Evolutionary conservation across 2,329 filamentous ascomycete genomes (phyloP).

Genomic region (Fusarium hainanense): DNA sequence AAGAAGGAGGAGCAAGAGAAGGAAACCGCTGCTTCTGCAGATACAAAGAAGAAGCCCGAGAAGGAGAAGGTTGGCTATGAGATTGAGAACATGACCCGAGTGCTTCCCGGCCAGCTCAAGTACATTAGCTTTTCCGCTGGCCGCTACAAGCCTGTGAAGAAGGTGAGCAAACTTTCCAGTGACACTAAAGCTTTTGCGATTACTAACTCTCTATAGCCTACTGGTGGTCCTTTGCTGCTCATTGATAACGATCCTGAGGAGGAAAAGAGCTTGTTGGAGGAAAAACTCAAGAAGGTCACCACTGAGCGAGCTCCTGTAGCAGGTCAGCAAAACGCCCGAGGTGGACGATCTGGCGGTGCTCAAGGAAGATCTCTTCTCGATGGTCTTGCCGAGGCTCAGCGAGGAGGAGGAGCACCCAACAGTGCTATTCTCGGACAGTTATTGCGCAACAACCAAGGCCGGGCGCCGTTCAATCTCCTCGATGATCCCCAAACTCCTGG

Average conservation of each 20-base stretch:
- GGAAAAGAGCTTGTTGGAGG: constrained; percentile 83
- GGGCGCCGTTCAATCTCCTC: constrained; percentile 47
- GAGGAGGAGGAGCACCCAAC: constrained; percentile 43
- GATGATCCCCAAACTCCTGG: constrained; percentile 46
- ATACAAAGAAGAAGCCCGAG: constrained; percentile 87
- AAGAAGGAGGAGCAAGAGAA: constrained; percentile 73
- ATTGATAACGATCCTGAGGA: constrained; percentile 84
- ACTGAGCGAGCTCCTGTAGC: constrained; percentile 71
- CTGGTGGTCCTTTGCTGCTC: constrained; percentile 92
- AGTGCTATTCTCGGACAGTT: constrained; percentile 57
- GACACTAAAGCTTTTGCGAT: background rate
- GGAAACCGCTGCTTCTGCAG: constrained; percentile 63
- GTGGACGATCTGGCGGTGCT: constrained; percentile 48
- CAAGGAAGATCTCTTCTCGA: constrained; percentile 52
- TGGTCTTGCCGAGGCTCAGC: constrained; percentile 49
- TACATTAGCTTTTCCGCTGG: constrained; percentile 93
- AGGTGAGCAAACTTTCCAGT: constrained; percentile 66
- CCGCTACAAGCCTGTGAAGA: constrained; percentile 89
- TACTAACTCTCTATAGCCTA: constrained; percentile 70
- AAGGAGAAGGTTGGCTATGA: constrained; percentile 98
- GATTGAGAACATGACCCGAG: constrained; percentile 95
- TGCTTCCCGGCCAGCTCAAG: constrained; percentile 92
- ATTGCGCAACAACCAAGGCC: constrained; percentile 54
- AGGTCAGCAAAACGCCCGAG: constrained; percentile 49
- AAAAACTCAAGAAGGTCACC: constrained; percentile 87